Conservation (phyloP, 2,329 filamentous ascomycete species). For the Colletotrichum limetticola region DNA sequence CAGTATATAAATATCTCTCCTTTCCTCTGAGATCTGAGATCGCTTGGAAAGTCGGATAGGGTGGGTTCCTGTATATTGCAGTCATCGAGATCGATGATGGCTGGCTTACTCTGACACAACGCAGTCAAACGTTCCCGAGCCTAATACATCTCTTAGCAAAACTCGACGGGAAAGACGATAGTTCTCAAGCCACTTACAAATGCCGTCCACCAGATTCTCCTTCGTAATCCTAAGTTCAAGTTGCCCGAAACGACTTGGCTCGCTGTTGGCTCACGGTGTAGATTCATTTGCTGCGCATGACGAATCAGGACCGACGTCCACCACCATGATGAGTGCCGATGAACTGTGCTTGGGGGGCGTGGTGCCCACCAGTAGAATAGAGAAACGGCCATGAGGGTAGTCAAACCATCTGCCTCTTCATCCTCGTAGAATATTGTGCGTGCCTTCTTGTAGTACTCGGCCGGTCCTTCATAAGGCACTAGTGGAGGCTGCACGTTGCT, state of each 20-base stretch:
- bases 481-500: slow-evolving; percentile 55
- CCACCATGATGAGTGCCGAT: slow-evolving; percentile 56
- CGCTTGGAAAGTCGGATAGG: slow-evolving; percentile 50
- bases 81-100: slow-evolving; percentile 54
- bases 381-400: slow-evolving; percentile 47
- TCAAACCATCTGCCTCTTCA: slow-evolving; percentile 49
- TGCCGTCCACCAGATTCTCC: slow-evolving; percentile 55
- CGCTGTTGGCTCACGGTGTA: slow-evolving; percentile 50
- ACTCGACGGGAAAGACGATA: not conserved
- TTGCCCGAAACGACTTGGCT: not conserved
- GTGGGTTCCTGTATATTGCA: slow-evolving; percentile 51
- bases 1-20: slow-evolving; percentile 54
- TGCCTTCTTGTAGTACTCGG: slow-evolving; percentile 52
- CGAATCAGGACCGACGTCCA: slow-evolving; percentile 56
- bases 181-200: slow-evolving; percentile 39
- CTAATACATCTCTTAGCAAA: slow-evolving; percentile 7
- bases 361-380: slow-evolving; percentile 59
- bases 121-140: slow-evolving; percentile 52
- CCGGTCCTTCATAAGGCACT: slow-evolving; percentile 50
- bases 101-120: slow-evolving; percentile 55
- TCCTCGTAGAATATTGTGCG: slow-evolving; percentile 53
- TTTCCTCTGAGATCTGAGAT: slow-evolving; percentile 43
- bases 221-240: slow-evolving; percentile 42
- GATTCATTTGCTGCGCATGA: slow-evolving; percentile 55
- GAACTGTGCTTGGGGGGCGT: slow-evolving; percentile 48